These are phyloP conservation scores for Debaryomycetaceae sp. DNA, from an alignment of 1,139 yeast species.

Conservation along the genomic window DNA sequence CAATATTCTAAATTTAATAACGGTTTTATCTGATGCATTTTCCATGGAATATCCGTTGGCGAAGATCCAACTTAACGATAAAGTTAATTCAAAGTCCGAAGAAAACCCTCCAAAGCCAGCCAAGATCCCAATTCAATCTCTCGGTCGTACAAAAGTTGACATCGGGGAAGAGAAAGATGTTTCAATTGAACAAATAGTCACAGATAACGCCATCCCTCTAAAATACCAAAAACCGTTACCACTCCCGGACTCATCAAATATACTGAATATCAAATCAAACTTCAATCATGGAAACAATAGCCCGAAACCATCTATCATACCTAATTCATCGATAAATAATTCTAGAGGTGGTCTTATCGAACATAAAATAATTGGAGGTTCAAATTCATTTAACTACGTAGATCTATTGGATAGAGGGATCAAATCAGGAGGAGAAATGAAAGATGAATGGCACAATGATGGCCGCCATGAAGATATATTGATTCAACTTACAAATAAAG, in stretches of 20 bases:
- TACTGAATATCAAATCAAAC: too few species aligned
- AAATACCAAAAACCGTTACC: slow-evolving; percentile 36
- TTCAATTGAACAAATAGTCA: background rate
- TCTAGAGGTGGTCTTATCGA: background rate
- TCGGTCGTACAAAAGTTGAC: background rate
- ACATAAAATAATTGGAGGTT: too few species aligned
- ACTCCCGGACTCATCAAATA: slow-evolving; percentile 17
- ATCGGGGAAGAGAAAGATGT: slow-evolving; percentile 20
- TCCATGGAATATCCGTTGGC: slow-evolving; percentile 31
- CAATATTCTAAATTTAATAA: slow-evolving; percentile 36
- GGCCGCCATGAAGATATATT: background rate
- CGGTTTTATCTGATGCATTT: slow-evolving; percentile 18
- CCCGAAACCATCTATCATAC: background rate
- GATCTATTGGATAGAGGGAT: background rate
- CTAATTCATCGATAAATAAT: background rate
- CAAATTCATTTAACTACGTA: background rate
- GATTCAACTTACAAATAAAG: background rate
- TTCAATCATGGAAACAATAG: background rate
- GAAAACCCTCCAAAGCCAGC: slow-evolving; percentile 21
- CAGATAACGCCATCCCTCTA: slow-evolving; percentile 16
- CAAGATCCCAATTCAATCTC: slow-evolving; percentile 12
- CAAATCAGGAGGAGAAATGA: background rate
- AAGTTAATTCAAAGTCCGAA: background rate
- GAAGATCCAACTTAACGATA: slow-evolving; percentile 28
- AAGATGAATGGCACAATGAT: background rate